Evolutionary conservation across 2,329 filamentous ascomycete species (phyloP).

Genomic region (Microdochium nivale): DNA sequence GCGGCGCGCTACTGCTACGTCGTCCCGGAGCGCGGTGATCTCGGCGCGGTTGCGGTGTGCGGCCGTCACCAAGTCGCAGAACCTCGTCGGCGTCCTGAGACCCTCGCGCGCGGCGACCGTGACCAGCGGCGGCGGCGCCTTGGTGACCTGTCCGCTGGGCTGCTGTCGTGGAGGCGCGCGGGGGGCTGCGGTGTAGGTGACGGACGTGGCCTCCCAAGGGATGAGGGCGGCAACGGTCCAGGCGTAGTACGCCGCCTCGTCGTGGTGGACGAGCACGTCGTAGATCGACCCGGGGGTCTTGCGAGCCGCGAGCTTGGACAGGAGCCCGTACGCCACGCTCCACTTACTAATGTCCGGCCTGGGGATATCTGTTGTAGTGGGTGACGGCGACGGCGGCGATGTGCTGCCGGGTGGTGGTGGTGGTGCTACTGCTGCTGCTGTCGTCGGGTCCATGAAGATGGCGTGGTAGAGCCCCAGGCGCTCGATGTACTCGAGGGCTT

Average conservation of each 20-base stretch:
- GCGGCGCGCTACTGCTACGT: conserved; percentile 37
- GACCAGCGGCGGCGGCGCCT: conserved; percentile 47
- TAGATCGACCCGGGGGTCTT: conserved; percentile 38
- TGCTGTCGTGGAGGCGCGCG: no score
- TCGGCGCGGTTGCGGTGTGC: conserved; percentile 53
- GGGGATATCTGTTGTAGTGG: conserved; percentile 27
- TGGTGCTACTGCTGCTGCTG: no score
- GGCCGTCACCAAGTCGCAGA: conserved; percentile 58
- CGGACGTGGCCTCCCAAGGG: conserved; percentile 56
- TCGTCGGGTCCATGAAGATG: conserved; percentile 63
- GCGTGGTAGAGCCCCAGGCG: conserved; percentile 59
- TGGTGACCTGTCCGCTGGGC: no score
- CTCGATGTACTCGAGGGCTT: conserved; percentile 58
- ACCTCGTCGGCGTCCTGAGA: conserved; percentile 70
- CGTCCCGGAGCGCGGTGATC: conserved; percentile 52
- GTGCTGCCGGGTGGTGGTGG: no score
- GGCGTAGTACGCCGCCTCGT: conserved; percentile 59
- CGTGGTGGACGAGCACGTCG: conserved; percentile 47
- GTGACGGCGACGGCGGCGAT: no score
- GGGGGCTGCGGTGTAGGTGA: conserved; percentile 4
- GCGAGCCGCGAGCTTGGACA: conserved; percentile 41
- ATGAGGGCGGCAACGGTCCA: conserved; percentile 71
- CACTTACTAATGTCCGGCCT: conserved; percentile 53
- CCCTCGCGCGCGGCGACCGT: conserved; percentile 65
- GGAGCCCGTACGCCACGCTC: conserved; percentile 52